A percentile compares a stretch with the other conserved stretches of the same genome.
Conservation (phyloP, 768 basidiomycete species). For the Leccinum truebloodii region DNA sequence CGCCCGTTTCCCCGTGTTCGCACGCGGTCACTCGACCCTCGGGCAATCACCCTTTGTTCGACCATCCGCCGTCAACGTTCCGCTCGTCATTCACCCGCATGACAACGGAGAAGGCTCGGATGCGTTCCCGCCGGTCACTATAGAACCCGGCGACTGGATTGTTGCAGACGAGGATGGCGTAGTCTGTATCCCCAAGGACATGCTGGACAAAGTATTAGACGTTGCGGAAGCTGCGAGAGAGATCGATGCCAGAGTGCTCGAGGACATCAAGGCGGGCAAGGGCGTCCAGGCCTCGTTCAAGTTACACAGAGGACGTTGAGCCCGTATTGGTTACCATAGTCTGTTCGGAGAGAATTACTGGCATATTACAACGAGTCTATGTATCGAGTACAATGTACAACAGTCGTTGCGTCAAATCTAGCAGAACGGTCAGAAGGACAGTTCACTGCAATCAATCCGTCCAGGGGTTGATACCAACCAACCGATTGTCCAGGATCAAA, state of each 20-base stretch:
- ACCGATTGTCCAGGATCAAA: slow-evolving; percentile 4
- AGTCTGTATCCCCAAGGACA: slow-evolving; percentile 66
- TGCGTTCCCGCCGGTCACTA: slow-evolving; percentile 52
- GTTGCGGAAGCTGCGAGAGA: slow-evolving; percentile 58
- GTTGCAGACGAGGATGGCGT: slow-evolving; percentile 90
- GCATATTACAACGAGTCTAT: slow-evolving; percentile 21
- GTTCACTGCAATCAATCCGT: background rate
- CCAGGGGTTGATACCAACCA: slow-evolving; percentile 9
- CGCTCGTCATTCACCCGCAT: slow-evolving; percentile 47
- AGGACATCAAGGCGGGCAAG: slow-evolving; percentile 73
- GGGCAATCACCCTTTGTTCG: slow-evolving; percentile 86
- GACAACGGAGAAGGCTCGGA: slow-evolving; percentile 35
- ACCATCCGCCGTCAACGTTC: slow-evolving; percentile 71
- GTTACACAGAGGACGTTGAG: slow-evolving; percentile 59
- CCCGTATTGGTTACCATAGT: background rate
- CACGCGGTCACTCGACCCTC: slow-evolving; percentile 78
- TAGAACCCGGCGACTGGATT: slow-evolving; percentile 79
- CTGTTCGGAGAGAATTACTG: slow-evolving; percentile 5
- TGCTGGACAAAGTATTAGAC: slow-evolving; percentile 56
- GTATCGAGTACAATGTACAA: slow-evolving; percentile 25
- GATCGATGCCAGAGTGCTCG: slow-evolving; percentile 70
- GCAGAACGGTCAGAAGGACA: slow-evolving; percentile 21
- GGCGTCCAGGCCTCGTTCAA: slow-evolving; percentile 80
- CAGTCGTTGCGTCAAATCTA: slow-evolving; percentile 19
- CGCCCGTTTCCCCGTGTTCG: slow-evolving; percentile 77